Base-by-base conservation (phyloP, 257 asterid genomes). In the Jacaranda mimosifolia region DNA sequence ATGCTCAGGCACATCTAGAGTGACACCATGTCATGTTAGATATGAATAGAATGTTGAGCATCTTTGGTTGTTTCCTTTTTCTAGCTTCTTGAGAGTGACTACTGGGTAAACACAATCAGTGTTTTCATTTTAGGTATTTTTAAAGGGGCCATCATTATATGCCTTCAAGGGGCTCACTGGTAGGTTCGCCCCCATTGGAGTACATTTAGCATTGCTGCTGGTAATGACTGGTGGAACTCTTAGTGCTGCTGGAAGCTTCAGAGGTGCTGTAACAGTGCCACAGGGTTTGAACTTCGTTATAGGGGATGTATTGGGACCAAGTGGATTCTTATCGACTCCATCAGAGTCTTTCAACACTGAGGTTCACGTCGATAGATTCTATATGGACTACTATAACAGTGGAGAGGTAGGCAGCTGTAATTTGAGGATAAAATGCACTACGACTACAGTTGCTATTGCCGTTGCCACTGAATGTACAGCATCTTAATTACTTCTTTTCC, bases 161-260 rank as follows among this genome's bases (percentile, higher is more conserved):
- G 97, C 98, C 55, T 94, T 96, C 84, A 88, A 84, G 79, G 95
- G 97, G 40, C 73, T 91, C 77, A 98, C 92, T 3, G 95, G 97
- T 73, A 85, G 96, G 60, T 82, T 93, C 78, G 94, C 97, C 70
- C 96, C 97, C 8, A 88, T 95, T 12, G 98, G 99, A 82, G 97
- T 95, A 76, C 98, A 93, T 72, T 75, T 91, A 79, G 96, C 97
- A 2, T 65, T 95, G 82, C 82, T 93, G 63, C 84, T 95, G 35
- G 78, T 90, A 75, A 95, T 95, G 99, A 86, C 81, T 3, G 99
- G 98, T 62, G 99, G 97, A 84, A 95, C 96, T 82, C 85, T 95
- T 40, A 91, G 92, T 83, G 97, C 98, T 36, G 71, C 85, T 53
- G 94, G 98, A 53, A 93, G 97, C 85, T 93, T 88, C 64, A 76